phyloP scores from a whole-genome alignment of 1,284 basidiomycete species.

The Grifola frondosa region DNA sequence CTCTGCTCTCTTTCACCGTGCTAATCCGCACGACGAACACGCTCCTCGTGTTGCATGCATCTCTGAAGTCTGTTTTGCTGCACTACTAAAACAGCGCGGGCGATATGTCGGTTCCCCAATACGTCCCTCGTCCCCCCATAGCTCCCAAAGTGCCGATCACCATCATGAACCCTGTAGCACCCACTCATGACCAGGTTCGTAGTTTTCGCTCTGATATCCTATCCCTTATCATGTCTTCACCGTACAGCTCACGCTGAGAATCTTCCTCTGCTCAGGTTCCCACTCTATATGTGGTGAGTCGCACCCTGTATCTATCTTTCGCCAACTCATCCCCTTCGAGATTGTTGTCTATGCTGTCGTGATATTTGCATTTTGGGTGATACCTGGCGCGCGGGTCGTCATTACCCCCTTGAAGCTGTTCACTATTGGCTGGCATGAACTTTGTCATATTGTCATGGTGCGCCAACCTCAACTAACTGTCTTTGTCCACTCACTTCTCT shows the following conservation, averaged over 20 bases:
- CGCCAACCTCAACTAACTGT: too few relatives aligned
- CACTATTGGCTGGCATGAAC: conserved; percentile 81
- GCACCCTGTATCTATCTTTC: conserved; percentile 4
- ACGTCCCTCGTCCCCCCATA: conserved; percentile 29
- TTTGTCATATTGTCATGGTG: conserved; percentile 78
- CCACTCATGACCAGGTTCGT: conserved; percentile 33
- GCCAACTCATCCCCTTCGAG: conserved; percentile 34
- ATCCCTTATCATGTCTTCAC: conserved; percentile 2
- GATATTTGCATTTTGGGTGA: conserved; percentile 81
- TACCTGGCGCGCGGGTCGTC: conserved; percentile 69
- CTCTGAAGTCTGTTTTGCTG: too few relatives aligned
- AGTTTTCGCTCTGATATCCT: conserved; percentile 5
- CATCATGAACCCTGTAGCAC: conserved; percentile 28
- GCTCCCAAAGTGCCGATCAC: conserved; percentile 20
- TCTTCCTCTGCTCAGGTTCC: conserved; percentile 31
- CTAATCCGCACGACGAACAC: too few relatives aligned
- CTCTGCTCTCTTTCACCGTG: too few relatives aligned
- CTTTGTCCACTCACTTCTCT: conserved; percentile 4
- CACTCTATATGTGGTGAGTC: conserved; percentile 68
- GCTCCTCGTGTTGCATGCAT: conserved; percentile 3
- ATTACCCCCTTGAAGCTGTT: conserved; percentile 82
- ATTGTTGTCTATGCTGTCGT: conserved; percentile 78
- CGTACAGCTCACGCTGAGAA: too few relatives aligned
- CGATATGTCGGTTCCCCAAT: conserved; percentile 27
- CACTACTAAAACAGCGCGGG: too few relatives aligned